Evolutionary conservation across 192 early-diverging fungal species (phyloP).

Genomic region (Mortierella antarctica): DNA sequence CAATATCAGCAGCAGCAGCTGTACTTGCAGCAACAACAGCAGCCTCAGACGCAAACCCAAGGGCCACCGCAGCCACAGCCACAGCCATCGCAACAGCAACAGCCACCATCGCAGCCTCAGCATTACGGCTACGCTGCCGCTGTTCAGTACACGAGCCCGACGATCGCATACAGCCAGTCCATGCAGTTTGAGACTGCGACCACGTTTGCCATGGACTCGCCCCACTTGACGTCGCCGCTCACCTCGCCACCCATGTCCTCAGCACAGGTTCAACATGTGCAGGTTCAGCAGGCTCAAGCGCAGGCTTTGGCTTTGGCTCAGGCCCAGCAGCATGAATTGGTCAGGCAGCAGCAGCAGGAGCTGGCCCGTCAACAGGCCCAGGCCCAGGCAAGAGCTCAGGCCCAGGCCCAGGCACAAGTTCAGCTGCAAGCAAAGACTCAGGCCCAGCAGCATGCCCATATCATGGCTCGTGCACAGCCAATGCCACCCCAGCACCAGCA

Average conservation of each 20-base stretch:
- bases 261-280: slow-evolving; percentile 54
- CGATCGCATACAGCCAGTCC: slow-evolving; percentile 40
- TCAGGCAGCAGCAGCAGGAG: slow-evolving; percentile 52
- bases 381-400: slow-evolving; percentile 53
- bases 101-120: slow-evolving; percentile 25
- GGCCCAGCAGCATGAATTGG: slow-evolving; percentile 58
- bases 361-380: slow-evolving; percentile 47
- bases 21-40: slow-evolving; percentile 24
- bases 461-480: slow-evolving; percentile 7
- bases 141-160: slow-evolving; percentile 42
- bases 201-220: slow-evolving; percentile 34
- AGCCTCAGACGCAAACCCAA: neutral
- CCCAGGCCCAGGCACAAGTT: slow-evolving; percentile 32
- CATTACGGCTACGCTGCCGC: slow-evolving; percentile 34
- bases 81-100: slow-evolving; percentile 24
- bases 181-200: slow-evolving; percentile 43
- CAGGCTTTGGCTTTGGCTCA: slow-evolving; percentile 25
- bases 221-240: slow-evolving; percentile 41
- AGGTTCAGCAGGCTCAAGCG: slow-evolving; percentile 51
- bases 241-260: slow-evolving; percentile 48
- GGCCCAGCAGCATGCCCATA: slow-evolving; percentile 14
- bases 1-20: slow-evolving; percentile 35
- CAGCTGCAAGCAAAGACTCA: slow-evolving; percentile 41
- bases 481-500: neutral
- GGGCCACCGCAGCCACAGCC: slow-evolving; percentile 5